Percentiles rank a stretch among this genome's conserved stretches.
Conservation (phyloP, 116 monocot genomes). For the Thalassia testudinum region DNA sequence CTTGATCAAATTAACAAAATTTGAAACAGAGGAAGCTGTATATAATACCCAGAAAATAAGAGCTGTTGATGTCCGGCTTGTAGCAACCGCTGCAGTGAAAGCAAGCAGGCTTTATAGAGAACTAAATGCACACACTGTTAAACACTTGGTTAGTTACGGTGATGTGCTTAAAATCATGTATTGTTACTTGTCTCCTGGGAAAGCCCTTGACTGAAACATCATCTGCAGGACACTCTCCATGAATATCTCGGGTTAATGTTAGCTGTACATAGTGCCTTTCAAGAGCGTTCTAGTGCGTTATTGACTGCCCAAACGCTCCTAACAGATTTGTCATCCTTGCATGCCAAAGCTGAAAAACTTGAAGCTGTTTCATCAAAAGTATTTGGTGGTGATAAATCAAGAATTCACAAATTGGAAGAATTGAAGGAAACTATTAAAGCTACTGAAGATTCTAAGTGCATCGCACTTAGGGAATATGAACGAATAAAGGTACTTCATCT, state of each 20-base stretch:
- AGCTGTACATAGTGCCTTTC: slow-evolving; percentile 53
- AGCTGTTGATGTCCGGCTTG: slow-evolving; percentile 35
- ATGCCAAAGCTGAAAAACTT: slow-evolving; percentile 47
- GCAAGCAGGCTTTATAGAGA: slow-evolving; percentile 73
- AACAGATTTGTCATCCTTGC: slow-evolving; percentile 58
- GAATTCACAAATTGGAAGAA: slow-evolving; percentile 49
- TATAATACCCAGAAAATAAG: slow-evolving; percentile 53
- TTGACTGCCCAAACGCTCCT: slow-evolving; percentile 62
- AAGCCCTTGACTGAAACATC: neutral
- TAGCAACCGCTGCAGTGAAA: slow-evolving; percentile 80
- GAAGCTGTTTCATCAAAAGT: slow-evolving; percentile 55
- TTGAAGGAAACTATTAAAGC: slow-evolving; percentile 39
- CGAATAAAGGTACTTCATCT: slow-evolving; percentile 93
- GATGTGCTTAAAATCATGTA: neutral
- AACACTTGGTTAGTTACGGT: slow-evolving; percentile 93
- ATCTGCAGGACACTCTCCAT: slow-evolving; percentile 54
- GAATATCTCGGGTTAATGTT: slow-evolving; percentile 80
- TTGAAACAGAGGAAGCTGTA: slow-evolving; percentile 66
- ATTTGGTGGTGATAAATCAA: slow-evolving; percentile 61
- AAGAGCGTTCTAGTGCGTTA: slow-evolving; percentile 66
- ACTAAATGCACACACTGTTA: slow-evolving; percentile 62
- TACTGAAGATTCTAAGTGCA: slow-evolving; percentile 57
- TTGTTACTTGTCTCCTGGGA: neutral
- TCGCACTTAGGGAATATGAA: slow-evolving; percentile 63
- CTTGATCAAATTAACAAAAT: slow-evolving; percentile 78